Evolutionary conservation across 169 alveolate species (phyloP).

Genomic region (Plasmodium gonderi): DNA sequence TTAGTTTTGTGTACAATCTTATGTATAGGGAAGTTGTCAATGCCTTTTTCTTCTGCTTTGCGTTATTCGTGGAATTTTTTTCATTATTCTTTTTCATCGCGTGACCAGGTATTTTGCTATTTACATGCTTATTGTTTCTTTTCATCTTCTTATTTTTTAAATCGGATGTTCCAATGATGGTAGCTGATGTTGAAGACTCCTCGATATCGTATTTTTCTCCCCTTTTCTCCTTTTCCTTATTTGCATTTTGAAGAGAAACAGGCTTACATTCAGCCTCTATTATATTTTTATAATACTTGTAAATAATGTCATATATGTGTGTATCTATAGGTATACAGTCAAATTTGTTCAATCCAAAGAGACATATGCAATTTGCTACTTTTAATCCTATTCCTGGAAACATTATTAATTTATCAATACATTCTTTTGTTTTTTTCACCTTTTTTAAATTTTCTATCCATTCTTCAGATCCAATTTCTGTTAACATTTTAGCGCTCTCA

Average conservation of each 20-base stretch:
- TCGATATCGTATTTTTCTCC: background rate
- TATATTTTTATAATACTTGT: slow-evolving; percentile 42
- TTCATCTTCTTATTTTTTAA: background rate
- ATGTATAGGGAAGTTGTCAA: slow-evolving; percentile 43
- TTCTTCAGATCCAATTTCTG: slow-evolving; percentile 65
- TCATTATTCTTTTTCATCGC: background rate
- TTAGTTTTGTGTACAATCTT: slow-evolving; percentile 27
- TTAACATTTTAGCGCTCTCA: slow-evolving; percentile 73
- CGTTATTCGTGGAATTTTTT: background rate
- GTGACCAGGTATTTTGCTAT: background rate
- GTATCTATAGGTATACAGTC: slow-evolving; percentile 93
- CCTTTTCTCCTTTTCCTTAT: background rate
- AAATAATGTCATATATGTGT: slow-evolving; percentile 84
- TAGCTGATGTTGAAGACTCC: background rate
- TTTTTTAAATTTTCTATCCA: slow-evolving; percentile 71
- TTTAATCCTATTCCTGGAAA: slow-evolving; percentile 93
- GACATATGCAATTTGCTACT: slow-evolving; percentile 93
- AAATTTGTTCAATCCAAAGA: slow-evolving; percentile 88
- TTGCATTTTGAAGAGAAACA: background rate
- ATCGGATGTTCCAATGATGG: background rate
- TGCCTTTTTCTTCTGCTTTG: slow-evolving; percentile 22
- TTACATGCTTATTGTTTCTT: background rate
- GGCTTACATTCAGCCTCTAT: background rate
- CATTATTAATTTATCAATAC: slow-evolving; percentile 52
- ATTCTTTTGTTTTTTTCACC: slow-evolving; percentile 27